These are phyloP conservation scores for Monascus ruber DNA, from an alignment of 2,329 filamentous ascomycete species.

Conservation along the genomic window DNA sequence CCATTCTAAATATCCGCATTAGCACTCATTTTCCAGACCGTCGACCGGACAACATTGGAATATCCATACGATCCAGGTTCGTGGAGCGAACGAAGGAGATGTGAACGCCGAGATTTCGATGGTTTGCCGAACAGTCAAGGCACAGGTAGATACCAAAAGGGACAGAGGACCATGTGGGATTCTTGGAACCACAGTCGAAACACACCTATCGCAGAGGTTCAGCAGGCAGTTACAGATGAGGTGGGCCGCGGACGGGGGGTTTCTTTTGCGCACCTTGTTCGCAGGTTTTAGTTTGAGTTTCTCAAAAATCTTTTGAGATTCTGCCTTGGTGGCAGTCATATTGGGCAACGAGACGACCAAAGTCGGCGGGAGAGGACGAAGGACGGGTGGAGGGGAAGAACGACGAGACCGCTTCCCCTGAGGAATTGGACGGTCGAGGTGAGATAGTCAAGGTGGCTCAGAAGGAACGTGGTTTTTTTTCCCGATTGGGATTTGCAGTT, in stretches of 20 bases:
- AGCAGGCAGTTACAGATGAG: conserved; percentile 9
- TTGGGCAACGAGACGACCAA: conserved; percentile 7
- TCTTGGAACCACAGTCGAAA: conserved; percentile 96
- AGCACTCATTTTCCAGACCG: conserved; percentile 5
- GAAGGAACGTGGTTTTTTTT: conserved; percentile 27
- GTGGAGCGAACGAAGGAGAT: conserved; percentile 98
- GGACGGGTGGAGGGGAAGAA: conserved; percentile 1
- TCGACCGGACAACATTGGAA: conserved; percentile 1
- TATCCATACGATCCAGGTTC: conserved; percentile 83
- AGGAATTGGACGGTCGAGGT: no score
- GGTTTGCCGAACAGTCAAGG: conserved; percentile 92
- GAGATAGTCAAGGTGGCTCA: conserved; percentile 1
- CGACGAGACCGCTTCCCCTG: neutral
- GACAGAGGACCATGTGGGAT: conserved; percentile 96
- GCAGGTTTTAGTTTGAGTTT: conserved; percentile 89
- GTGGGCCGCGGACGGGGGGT: conserved; percentile 13
- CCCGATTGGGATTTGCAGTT: conserved; percentile 11
- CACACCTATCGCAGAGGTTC: conserved; percentile 55
- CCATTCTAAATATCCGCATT: conserved; percentile 54
- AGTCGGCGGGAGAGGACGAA: neutral
- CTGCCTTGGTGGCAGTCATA: conserved; percentile 73
- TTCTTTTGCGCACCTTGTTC: conserved; percentile 62
- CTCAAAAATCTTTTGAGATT: conserved; percentile 96
- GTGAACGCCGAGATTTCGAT: conserved; percentile 94
- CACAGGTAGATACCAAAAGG: conserved; percentile 97